Evolutionary conservation across 2,329 filamentous ascomycete species (phyloP).

Genomic region (Botrytis aclada): DNA sequence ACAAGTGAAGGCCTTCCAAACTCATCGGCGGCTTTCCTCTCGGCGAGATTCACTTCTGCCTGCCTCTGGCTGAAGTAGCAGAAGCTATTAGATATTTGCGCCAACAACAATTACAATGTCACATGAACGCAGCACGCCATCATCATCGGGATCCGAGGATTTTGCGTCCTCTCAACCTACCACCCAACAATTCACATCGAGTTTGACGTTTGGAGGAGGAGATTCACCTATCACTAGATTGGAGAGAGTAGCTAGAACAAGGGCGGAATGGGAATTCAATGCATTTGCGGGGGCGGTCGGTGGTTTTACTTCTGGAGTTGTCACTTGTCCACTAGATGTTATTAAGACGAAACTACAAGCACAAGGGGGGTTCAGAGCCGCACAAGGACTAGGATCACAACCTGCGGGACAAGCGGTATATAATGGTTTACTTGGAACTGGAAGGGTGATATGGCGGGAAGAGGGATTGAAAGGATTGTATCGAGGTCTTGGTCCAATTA

Average conservation of each 20-base stretch:
- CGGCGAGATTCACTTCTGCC: constrained; percentile 4
- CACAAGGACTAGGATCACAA: constrained; percentile 19
- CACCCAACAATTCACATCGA: constrained; percentile 27
- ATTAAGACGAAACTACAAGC: constrained; percentile 99
- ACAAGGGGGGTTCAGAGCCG: constrained; percentile 73
- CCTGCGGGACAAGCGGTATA: constrained; percentile 59
- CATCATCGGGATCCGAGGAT: constrained; percentile 34
- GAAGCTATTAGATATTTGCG: constrained; percentile 41
- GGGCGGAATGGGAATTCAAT: constrained; percentile 67
- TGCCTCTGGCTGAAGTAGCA: constrained; percentile 20
- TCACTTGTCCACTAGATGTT: constrained; percentile 95
- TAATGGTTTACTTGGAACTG: constrained; percentile 82
- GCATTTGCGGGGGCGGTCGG: constrained; percentile 84
- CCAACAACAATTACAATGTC: constrained; percentile 43
- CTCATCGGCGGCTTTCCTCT: not conserved
- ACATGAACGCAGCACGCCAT: constrained; percentile 43
- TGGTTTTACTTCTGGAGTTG: constrained; percentile 87
- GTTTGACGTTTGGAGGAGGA: constrained; percentile 22
- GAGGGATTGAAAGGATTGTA: constrained; percentile 92
- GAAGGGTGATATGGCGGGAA: constrained; percentile 77
- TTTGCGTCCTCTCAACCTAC: constrained; percentile 28
- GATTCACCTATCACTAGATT: constrained; percentile 42
- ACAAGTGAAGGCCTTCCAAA: constrained; percentile 18
- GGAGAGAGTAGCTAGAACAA: constrained; percentile 54
- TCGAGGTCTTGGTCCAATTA: constrained; percentile 87